Conservation (phyloP, 306 rosid genomes). For the Gastrolobium villosum region DNA sequence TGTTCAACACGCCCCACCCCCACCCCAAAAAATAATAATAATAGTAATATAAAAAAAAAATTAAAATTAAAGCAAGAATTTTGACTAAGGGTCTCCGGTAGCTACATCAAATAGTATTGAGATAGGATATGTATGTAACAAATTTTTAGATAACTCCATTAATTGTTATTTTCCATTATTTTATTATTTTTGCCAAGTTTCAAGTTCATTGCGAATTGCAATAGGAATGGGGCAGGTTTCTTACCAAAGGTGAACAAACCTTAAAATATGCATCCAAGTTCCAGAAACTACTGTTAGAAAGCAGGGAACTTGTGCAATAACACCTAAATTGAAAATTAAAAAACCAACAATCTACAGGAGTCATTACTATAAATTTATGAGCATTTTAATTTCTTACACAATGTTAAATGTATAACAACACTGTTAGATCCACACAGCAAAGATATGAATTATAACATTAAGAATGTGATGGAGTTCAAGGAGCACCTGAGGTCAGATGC, state of each 20-base stretch:
- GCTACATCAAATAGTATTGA: not conserved
- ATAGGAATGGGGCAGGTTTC: not conserved
- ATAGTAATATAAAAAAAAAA: too few species aligned
- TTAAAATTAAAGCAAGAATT: too few species aligned
- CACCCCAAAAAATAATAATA: not conserved
- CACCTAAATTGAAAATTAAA: not conserved
- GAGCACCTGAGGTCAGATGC: constrained; percentile 87
- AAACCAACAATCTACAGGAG: constrained; percentile 31
- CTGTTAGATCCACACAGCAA: constrained; percentile 34
- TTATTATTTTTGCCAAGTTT: not conserved
- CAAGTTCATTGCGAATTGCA: constrained; percentile 17
- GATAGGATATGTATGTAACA: not conserved
- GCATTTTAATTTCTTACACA: constrained; percentile 34
- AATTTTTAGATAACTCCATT: not conserved
- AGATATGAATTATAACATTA: constrained; percentile 29
- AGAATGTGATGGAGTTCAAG: constrained; percentile 29
- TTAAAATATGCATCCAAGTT: constrained; percentile 4
- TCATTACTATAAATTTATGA: constrained; percentile 7
- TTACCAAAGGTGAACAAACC: constrained; percentile 5
- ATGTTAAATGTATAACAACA: constrained; percentile 20
- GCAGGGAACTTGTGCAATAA: constrained; percentile 3
- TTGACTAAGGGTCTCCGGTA: too few species aligned
- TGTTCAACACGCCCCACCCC: not conserved
- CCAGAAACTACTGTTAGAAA: constrained; percentile 24
- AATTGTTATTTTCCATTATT: not conserved